Evolutionary conservation across 2,329 filamentous ascomycete genomes (phyloP).

Genomic region (Botrytis medusae): DNA sequence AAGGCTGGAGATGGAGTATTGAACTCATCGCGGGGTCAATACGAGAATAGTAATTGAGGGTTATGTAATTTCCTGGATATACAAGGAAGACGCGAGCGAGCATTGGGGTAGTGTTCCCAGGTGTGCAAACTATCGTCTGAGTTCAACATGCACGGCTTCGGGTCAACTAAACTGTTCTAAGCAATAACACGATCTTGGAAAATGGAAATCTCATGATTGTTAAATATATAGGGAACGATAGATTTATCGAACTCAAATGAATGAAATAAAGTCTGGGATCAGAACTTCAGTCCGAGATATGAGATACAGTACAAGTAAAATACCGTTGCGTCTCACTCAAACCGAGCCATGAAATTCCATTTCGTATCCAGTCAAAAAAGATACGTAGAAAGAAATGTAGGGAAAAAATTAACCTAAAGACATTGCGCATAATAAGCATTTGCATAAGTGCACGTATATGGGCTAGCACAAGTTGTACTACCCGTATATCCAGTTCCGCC

Average conservation of each 20-base stretch:
- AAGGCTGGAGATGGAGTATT: slow-evolving; percentile 48
- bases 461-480: slow-evolving; percentile 23
- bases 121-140: neutral
- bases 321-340: neutral
- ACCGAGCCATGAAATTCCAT: neutral
- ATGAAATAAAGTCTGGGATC: neutral
- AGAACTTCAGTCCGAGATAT: neutral
- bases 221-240: neutral
- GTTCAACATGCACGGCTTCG: neutral
- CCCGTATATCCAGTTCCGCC: slow-evolving; percentile 28
- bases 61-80: neutral
- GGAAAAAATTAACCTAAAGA: slow-evolving; percentile 22
- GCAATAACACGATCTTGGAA: neutral
- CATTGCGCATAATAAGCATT: slow-evolving; percentile 30
- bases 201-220: neutral
- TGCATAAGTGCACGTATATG: slow-evolving; percentile 25
- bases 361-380: neutral
- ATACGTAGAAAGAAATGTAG: neutral
- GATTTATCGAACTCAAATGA: neutral
- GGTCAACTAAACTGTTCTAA: neutral
- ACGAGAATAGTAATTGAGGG: neutral
- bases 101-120: neutral
- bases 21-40: neutral
- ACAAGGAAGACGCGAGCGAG: neutral
- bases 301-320: neutral